These are phyloP conservation scores for Colletotrichum orchidophilum DNA, from an alignment of 2,329 filamentous ascomycete genomes.

Conservation along the genomic window DNA sequence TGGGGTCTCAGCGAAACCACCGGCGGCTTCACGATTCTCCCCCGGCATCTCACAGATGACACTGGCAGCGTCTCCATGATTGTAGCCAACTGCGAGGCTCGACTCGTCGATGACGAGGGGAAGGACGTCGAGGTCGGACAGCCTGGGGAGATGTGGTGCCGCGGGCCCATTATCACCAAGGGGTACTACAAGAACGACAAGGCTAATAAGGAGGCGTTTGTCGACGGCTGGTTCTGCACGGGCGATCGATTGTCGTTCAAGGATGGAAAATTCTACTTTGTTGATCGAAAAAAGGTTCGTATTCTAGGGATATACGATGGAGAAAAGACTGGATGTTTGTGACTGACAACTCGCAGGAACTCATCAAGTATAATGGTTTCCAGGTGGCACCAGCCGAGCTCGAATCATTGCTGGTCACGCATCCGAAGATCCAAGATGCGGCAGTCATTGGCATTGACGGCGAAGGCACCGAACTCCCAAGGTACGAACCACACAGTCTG, in stretches of 20 bases:
- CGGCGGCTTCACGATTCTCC: conserved; percentile 56
- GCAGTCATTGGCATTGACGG: conserved; percentile 68
- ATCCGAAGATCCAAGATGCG: conserved; percentile 60
- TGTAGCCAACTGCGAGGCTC: conserved; percentile 47
- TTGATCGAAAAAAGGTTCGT: conserved; percentile 76
- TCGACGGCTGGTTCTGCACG: conserved; percentile 75
- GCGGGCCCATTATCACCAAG: conserved; percentile 76
- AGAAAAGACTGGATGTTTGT: no score
- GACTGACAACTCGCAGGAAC: conserved; percentile 57
- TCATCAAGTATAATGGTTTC: conserved; percentile 68
- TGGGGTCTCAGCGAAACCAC: conserved; percentile 69
- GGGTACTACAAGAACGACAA: conserved; percentile 76
- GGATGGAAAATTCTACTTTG: conserved; percentile 77
- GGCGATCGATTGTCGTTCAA: conserved; percentile 82
- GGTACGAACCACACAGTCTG: conserved; percentile 50
- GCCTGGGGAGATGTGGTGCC: conserved; percentile 72
- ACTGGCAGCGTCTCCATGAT: conserved; percentile 57
- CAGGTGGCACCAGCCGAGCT: conserved; percentile 75
- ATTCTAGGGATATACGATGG: no score
- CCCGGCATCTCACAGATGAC: conserved; percentile 49
- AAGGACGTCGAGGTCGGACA: conserved; percentile 49
- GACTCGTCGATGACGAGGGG: conserved; percentile 51
- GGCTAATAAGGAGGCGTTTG: conserved; percentile 70
- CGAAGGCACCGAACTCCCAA: conserved; percentile 57
- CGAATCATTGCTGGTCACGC: conserved; percentile 54